Base-by-base conservation (phyloP, 2,329 filamentous ascomycete genomes). In the Rutstroemia sp. region DNA sequence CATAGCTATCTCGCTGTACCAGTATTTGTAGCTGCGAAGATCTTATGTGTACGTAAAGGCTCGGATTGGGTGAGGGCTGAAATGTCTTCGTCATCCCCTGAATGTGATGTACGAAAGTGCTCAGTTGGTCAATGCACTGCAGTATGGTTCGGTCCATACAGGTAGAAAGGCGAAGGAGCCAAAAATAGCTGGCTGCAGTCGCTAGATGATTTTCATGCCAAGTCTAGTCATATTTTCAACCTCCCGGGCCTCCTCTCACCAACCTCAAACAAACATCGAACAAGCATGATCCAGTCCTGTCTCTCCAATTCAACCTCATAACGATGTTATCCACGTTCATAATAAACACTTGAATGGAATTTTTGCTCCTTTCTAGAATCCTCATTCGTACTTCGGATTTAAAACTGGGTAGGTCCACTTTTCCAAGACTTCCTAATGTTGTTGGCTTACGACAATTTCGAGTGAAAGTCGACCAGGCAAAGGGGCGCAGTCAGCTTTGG, bases 361-460 rank as follows among this genome's bases (percentile, higher is more conserved):
- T 42, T 42, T 19, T 19, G 6, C 39, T 42, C 39, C 39, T 42
- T 42, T 42, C 39, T 19, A 42, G 39, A 42, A 42, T 49, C 27
- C 30, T 48, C 46, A 34, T 34, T 34, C 30, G 30, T 12, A 34
- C 30, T 12, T 34, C 30, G 9, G 10, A 34, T 34, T 34, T 34
- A 34, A 34, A 34, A 55, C 46, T 45, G 51, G 19, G 5, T 19
- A 19, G 38, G 12, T 46, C 56, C 56, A 54, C 56, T 55, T 57
- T 57, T 49, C 56, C 45, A 54, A 57, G 56, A 54, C 56, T 54
- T 42, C 19, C 36, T 48, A 46, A 48, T 51, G 42, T 54, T 48
- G 55, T 42, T 48, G 54, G 51, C 54, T 53, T 42, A 57, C 42
- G 47, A 38, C 53, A 50, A 56, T 36, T 12, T 27, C 19, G 14